A percentile compares a stretch with the other conserved stretches of the same genome.
Conservation (phyloP, 2,329 filamentous ascomycete species). For the Setomelanomma holmii region DNA sequence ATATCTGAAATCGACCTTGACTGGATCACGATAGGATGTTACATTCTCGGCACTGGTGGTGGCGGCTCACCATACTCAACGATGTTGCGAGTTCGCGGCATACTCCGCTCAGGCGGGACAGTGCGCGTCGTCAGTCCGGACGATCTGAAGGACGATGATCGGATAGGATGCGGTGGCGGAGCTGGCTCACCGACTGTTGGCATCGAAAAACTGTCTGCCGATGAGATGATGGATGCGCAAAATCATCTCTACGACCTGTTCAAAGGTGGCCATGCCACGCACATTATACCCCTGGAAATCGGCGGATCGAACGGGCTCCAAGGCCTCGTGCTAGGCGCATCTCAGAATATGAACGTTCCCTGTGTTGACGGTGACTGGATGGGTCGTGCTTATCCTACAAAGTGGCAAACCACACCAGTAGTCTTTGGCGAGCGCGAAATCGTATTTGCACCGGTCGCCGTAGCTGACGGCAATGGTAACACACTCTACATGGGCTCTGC, state of each 20-base stretch:
- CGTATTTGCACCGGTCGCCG: slow-evolving; percentile 48
- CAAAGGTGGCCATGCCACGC: slow-evolving; percentile 41
- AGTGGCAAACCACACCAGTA: slow-evolving; percentile 53
- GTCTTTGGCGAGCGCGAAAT: slow-evolving; percentile 51
- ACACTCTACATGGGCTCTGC: slow-evolving; percentile 48
- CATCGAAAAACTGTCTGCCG: slow-evolving; percentile 52
- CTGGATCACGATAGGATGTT: slow-evolving; percentile 57
- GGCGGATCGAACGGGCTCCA: slow-evolving; percentile 57
- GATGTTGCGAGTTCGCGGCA: slow-evolving; percentile 52
- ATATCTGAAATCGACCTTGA: slow-evolving; percentile 55
- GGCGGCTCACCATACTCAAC: slow-evolving; percentile 56
- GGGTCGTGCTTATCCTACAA: slow-evolving; percentile 57
- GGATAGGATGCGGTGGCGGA: slow-evolving; percentile 55
- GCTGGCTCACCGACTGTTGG: slow-evolving; percentile 55
- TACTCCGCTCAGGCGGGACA: slow-evolving; percentile 49
- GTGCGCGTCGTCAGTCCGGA: slow-evolving; percentile 53
- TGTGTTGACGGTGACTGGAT: slow-evolving; percentile 58
- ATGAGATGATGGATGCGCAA: slow-evolving; percentile 52
- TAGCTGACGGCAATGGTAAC: slow-evolving; percentile 54
- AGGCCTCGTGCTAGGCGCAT: slow-evolving; percentile 48
- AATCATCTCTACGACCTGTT: slow-evolving; percentile 43
- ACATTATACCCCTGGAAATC: slow-evolving; percentile 54
- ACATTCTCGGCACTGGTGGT: slow-evolving; percentile 58
- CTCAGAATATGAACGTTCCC: slow-evolving; percentile 50
- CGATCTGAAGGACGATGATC: slow-evolving; percentile 53